These are phyloP conservation scores for Pythium vanterpoolii DNA, from an alignment of 352 stramenopile genomes.

Conservation along the genomic window DNA sequence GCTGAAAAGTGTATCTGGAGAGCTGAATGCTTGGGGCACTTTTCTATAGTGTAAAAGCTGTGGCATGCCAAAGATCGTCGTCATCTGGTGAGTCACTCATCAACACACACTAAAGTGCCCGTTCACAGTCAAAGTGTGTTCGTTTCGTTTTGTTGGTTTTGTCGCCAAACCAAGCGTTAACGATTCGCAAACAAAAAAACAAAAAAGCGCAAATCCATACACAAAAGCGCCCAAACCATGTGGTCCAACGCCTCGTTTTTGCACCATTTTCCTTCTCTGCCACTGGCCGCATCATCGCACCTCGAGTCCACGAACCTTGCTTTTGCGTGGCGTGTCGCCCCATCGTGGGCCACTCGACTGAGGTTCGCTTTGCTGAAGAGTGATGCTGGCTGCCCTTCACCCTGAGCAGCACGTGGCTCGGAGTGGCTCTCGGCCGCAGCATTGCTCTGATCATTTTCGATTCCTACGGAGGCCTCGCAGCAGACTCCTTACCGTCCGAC, in stretches of 20 bases:
- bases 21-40: constrained; percentile 18
- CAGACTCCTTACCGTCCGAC: constrained; percentile 27
- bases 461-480: constrained; percentile 27
- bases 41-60: constrained; percentile 9
- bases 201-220: neutral
- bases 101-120: constrained; percentile 16
- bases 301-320: constrained; percentile 8
- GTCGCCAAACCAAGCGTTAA: neutral
- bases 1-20: constrained; percentile 8
- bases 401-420: neutral
- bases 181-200: neutral
- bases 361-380: neutral
- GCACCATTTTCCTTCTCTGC: constrained; percentile 17
- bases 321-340: constrained; percentile 15
- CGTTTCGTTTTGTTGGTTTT: neutral
- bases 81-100: constrained; percentile 17
- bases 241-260: constrained; percentile 4
- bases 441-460: constrained; percentile 19
- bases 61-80: neutral
- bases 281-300: constrained; percentile 14
- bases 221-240: constrained; percentile 8
- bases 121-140: constrained; percentile 2
- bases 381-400: constrained; percentile 6
- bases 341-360: neutral
- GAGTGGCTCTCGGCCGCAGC: neutral